Conservation (phyloP, 805 yeast species). For the Saccharomycopsis guyanensis region DNA sequence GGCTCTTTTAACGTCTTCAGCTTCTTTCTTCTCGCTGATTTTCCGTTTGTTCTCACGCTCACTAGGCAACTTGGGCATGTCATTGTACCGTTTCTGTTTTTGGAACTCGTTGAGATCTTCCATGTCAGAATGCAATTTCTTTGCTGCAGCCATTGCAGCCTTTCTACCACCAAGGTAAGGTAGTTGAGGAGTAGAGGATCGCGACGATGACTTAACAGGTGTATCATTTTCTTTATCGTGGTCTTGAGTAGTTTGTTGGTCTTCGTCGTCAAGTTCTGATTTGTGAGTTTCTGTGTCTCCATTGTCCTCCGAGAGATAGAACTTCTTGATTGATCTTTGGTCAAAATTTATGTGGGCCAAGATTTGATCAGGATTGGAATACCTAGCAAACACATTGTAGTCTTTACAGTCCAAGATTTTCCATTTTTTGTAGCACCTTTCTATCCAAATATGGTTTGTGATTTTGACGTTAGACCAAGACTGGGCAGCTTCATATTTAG, state of each 20-base stretch:
- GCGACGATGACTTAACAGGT: background rate
- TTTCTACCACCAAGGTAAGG: constrained; percentile 31
- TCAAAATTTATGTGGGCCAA: constrained; percentile 19
- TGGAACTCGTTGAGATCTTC: constrained; percentile 59
- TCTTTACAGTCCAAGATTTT: constrained; percentile 46
- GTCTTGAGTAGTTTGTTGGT: no score
- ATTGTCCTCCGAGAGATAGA: constrained; percentile 4
- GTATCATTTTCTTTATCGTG: background rate
- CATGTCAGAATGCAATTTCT: constrained; percentile 60
- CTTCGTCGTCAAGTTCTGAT: background rate
- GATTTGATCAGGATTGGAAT: constrained; percentile 24
- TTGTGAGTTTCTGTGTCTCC: background rate
- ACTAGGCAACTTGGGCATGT: constrained; percentile 33
- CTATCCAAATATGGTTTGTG: constrained; percentile 84
- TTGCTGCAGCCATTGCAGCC: constrained; percentile 62
- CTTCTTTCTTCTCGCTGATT: background rate
- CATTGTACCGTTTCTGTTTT: constrained; percentile 38
- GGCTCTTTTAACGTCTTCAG: background rate
- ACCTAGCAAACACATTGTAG: constrained; percentile 36
- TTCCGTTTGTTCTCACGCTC: constrained; percentile 24
- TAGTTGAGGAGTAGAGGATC: background rate
- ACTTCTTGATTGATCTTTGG: constrained; percentile 1
- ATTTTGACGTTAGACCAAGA: constrained; percentile 51
- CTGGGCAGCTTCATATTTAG: constrained; percentile 65
- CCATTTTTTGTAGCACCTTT: constrained; percentile 68